These are phyloP conservation scores for Gaertneriomyces sp. DNA, from an alignment of 192 early-diverging fungal genomes.

Conservation along the genomic window DNA sequence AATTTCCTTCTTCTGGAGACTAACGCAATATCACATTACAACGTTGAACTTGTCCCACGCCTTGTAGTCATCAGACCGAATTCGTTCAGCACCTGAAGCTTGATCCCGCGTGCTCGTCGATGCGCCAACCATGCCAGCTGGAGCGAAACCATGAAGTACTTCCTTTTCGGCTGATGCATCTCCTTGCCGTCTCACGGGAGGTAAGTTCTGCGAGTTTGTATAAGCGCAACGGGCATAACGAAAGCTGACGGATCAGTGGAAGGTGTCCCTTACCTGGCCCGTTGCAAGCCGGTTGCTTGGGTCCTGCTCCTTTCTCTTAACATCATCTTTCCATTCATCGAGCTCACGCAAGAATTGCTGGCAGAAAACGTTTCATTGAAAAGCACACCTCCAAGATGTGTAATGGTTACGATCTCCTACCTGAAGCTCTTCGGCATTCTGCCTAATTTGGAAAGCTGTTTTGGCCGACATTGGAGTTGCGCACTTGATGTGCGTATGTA, in stretches of 20 bases:
- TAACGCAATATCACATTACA: slow-evolving; percentile 14
- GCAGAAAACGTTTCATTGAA: background rate
- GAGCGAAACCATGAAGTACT: background rate
- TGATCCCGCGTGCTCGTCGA: background rate
- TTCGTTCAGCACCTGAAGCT: slow-evolving; percentile 1
- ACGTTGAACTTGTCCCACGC: slow-evolving; percentile 48
- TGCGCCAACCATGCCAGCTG: slow-evolving; percentile 17
- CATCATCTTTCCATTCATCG: slow-evolving; percentile 44
- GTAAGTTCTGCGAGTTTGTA: background rate
- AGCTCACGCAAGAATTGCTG: slow-evolving; percentile 37
- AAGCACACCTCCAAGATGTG: slow-evolving; percentile 7
- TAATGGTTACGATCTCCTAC: slow-evolving; percentile 1
- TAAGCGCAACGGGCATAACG: background rate
- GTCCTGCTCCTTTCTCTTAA: slow-evolving; percentile 37
- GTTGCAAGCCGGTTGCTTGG: background rate
- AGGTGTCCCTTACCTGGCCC: background rate
- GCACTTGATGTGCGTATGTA: too few species aligned
- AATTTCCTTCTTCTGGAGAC: background rate
- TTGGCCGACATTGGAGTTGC: background rate
- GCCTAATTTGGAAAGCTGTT: slow-evolving; percentile 39
- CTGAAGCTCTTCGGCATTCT: slow-evolving; percentile 45
- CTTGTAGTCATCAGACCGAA: slow-evolving; percentile 33
- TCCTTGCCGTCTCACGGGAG: background rate
- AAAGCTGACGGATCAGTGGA: background rate
- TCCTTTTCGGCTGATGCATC: background rate